These are phyloP conservation scores for Leishmania mexicana DNA, from an alignment of 208 protist genomes.

Conservation along the genomic window DNA sequence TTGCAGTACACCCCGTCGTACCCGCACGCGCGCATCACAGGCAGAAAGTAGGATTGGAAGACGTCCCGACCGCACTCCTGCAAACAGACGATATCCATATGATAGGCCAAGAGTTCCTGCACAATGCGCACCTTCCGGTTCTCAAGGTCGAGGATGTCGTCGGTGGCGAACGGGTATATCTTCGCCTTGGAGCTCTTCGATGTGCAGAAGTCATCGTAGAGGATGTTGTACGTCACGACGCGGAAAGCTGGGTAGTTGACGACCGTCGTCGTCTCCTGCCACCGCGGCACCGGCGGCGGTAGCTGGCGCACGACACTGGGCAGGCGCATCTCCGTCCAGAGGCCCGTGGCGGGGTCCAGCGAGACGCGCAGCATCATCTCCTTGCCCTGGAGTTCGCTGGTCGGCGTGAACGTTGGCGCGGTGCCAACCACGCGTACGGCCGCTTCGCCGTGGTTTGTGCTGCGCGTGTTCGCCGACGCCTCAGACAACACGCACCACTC, in stretches of 20 bases:
- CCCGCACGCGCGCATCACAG: conserved; percentile 51
- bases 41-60: conserved; percentile 70
- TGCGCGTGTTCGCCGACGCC: background rate
- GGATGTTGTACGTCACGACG: conserved; percentile 92
- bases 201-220: conserved; percentile 89
- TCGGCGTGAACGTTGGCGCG: conserved; percentile 54
- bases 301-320: conserved; percentile 42
- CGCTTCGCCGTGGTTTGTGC: background rate
- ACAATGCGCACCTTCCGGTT: conserved; percentile 75
- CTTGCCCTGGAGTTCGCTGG: conserved; percentile 50
- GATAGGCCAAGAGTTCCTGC: conserved; percentile 84
- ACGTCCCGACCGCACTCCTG: conserved; percentile 91
- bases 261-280: conserved; percentile 46
- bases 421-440: conserved; percentile 44
- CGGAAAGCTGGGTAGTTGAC: conserved; percentile 57
- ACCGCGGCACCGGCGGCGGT: conserved; percentile 58
- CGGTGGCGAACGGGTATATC: conserved; percentile 90
- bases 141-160: conserved; percentile 69
- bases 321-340: conserved; percentile 74
- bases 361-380: conserved; percentile 62
- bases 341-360: conserved; percentile 34
- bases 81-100: conserved; percentile 82
- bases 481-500: conserved; percentile 68
- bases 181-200: conserved; percentile 51
- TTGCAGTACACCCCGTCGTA: conserved; percentile 82